Base-by-base conservation (phyloP, 2,329 filamentous ascomycete genomes). In the Fusarium sp. region DNA sequence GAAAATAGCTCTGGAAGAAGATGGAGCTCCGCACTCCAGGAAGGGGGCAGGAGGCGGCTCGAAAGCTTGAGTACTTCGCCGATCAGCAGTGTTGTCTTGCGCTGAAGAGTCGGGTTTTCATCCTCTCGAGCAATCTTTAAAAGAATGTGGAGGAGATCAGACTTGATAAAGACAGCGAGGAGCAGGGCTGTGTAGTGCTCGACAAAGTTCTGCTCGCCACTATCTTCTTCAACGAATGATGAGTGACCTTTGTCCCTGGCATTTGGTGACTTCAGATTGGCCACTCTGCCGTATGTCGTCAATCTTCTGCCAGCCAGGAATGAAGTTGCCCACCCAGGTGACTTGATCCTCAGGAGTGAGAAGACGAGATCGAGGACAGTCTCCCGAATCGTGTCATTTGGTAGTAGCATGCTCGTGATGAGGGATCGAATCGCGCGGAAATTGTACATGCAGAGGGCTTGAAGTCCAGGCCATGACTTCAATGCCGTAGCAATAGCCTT, bases 241-340 rank as follows among this genome's bases (percentile, higher is more conserved):
- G 86, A 86, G 9, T 85, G 80, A 24, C 88, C 85, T 51, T 86
- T 80, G 24, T 84, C 83, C 69, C 88, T 88, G 16, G 79, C 80
- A 9, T 84, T 82, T 31, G 91, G 87, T 1, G 91, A 87, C 74
- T 94, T 94, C 60, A 98, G 85, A 69, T 94, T 96, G 9, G 94
- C 92, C 40, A 98, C 95, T 77, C 97, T 90, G n/a, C 95, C 96
- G 81, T 99, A 99, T 0, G 96, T 99, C 1, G 97, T 99, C 55
- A 99, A 86, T 68, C 97, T 89, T 73, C 96, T 90, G 9, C 96
- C 97, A 38, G 97, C 96, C 55, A 99, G 88, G 80, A 98, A 99
- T 0, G 96, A 97, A 0, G 94, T 95, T 9, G 96, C 97, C 96
- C 96, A 99, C 5, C 10, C 95, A 92, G 49, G 96, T 91, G 67